Conservation (phyloP, 768 basidiomycete genomes). For the Suillus brevipes region DNA sequence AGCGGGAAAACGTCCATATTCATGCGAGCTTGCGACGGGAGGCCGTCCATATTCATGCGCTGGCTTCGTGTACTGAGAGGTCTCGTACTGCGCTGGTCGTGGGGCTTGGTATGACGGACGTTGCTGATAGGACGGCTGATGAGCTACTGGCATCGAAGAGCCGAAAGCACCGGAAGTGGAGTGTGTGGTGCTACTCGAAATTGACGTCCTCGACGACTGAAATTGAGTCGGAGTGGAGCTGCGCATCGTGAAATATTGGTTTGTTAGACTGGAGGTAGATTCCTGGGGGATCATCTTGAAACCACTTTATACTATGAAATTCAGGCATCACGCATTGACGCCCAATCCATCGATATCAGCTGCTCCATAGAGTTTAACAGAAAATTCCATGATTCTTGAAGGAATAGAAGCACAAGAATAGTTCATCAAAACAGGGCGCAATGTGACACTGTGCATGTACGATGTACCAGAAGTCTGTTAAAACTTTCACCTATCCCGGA, state of each 20-base stretch:
- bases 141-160: background rate
- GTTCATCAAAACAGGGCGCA: background rate
- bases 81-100: background rate
- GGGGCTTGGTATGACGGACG: background rate
- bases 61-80: background rate
- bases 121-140: background rate
- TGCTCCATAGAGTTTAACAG: background rate
- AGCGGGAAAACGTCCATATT: background rate
- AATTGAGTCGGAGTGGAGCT: background rate
- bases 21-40: background rate
- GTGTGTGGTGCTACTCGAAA: background rate
- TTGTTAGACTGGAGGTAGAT: background rate
- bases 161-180: background rate
- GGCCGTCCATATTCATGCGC: background rate
- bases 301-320: conserved; percentile 4
- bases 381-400: background rate
- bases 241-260: background rate
- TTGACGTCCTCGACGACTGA: background rate
- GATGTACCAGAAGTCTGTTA: background rate
- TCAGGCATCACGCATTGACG: background rate
- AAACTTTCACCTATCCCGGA: background rate
- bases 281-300: background rate
- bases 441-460: background rate
- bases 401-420: background rate
- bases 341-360: conserved; percentile 7